Evolutionary conservation across 805 yeast genomes (phyloP).

Genomic region (Saccharomycopsis sp.): DNA sequence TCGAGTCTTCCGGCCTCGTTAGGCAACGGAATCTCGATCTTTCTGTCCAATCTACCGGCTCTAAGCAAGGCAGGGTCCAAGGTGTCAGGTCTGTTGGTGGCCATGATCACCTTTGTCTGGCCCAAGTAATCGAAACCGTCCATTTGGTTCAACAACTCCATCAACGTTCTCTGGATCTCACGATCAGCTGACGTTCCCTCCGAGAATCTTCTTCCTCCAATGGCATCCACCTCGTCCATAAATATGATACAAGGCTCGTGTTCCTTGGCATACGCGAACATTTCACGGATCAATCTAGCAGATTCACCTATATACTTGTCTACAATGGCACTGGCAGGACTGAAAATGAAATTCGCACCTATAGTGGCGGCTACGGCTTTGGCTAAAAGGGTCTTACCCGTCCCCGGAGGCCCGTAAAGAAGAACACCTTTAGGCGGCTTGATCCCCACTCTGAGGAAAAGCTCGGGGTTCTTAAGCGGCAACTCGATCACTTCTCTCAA

Average conservation of each 20-base stretch:
- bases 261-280: constrained; percentile 96
- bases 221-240: constrained; percentile 98
- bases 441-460: constrained; percentile 92
- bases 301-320: constrained; percentile 98
- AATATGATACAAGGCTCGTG: constrained; percentile 97
- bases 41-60: constrained; percentile 96
- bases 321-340: constrained; percentile 98
- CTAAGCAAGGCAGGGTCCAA: constrained; percentile 94
- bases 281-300: constrained; percentile 92
- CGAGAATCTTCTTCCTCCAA: constrained; percentile 95
- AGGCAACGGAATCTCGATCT: constrained; percentile 91
- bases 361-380: constrained; percentile 98
- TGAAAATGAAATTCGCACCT: constrained; percentile 94
- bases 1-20: constrained; percentile 94
- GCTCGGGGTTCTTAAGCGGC: constrained; percentile 94
- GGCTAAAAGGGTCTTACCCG: constrained; percentile 96
- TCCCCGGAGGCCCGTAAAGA: constrained; percentile 97
- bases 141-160: constrained; percentile 97
- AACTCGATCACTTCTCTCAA: constrained; percentile 95
- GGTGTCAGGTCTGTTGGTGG: constrained; percentile 98
- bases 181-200: constrained; percentile 99
- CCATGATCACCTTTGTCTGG: constrained; percentile 96
- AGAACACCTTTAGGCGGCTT: constrained; percentile 98
- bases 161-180: constrained; percentile 94
- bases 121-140: constrained; percentile 97